Conservation (phyloP, 2,329 filamentous ascomycete species). For the Dactylonectria estremocensis region DNA sequence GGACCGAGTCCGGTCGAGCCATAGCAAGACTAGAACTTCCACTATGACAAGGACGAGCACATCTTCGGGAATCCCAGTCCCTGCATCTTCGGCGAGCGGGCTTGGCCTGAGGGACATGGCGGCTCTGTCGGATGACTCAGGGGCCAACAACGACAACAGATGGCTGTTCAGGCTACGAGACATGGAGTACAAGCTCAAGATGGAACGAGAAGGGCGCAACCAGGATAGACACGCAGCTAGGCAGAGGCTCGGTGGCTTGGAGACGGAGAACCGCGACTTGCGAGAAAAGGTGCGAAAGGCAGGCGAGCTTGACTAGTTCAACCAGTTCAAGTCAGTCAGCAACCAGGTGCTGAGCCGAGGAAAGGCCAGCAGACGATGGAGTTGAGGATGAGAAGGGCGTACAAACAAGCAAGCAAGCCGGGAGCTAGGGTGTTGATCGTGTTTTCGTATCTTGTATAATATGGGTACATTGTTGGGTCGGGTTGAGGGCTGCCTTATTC, state of each 20-base stretch:
- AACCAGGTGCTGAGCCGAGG: slow-evolving; percentile 14
- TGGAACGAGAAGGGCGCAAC: slow-evolving; percentile 88
- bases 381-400: slow-evolving; percentile 28
- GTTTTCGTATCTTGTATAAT: slow-evolving; percentile 44
- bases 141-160: slow-evolving; percentile 71
- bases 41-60: slow-evolving; percentile 53
- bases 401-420: slow-evolving; percentile 27
- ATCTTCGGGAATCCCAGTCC: slow-evolving; percentile 47
- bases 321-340: slow-evolving; percentile 20
- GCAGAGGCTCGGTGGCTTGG: slow-evolving; percentile 83
- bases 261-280: slow-evolving; percentile 80
- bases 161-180: slow-evolving; percentile 91
- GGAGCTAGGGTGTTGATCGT: slow-evolving; percentile 45
- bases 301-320: slow-evolving; percentile 47
- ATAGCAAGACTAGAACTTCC: slow-evolving; percentile 50
- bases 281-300: slow-evolving; percentile 70
- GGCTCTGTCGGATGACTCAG: slow-evolving; percentile 42
- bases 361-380: slow-evolving; percentile 28
- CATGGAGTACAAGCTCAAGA: slow-evolving; percentile 89
- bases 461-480: slow-evolving; percentile 37
- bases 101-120: slow-evolving; percentile 50
- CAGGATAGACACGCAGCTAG: slow-evolving; percentile 88
- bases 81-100: slow-evolving; percentile 37
- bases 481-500: slow-evolving; percentile 27
- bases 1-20: slow-evolving; percentile 54